phyloP scores from a whole-genome alignment of 345 rosid genomes.

The Gossypium turneri region DNA sequence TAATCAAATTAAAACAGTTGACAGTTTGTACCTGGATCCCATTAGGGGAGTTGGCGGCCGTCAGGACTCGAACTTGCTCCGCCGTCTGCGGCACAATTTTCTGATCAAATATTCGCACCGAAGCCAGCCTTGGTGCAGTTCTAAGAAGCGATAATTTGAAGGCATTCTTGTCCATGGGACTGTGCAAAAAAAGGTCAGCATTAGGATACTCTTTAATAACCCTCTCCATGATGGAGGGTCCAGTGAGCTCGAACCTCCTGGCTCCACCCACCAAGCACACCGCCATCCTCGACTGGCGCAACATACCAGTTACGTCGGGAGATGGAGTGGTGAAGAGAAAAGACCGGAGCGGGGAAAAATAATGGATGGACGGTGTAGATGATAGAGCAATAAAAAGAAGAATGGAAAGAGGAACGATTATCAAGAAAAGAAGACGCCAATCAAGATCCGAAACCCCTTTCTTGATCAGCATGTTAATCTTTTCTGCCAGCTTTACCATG shows the following conservation, averaged over 20 bases:
- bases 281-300: slow-evolving; percentile 55
- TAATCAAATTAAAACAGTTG: too few relatives aligned
- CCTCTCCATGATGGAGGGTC: slow-evolving; percentile 75
- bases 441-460: slow-evolving; percentile 42
- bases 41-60: slow-evolving; percentile 68
- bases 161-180: slow-evolving; percentile 58
- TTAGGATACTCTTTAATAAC: slow-evolving; percentile 61
- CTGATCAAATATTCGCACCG: slow-evolving; percentile 68
- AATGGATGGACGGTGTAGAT: slow-evolving; percentile 2
- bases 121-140: slow-evolving; percentile 55
- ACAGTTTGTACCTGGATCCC: slow-evolving; percentile 71
- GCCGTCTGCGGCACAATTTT: slow-evolving; percentile 41
- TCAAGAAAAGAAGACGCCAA: slow-evolving; percentile 36
- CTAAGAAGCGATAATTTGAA: slow-evolving; percentile 65
- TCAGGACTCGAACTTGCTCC: slow-evolving; percentile 62
- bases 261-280: slow-evolving; percentile 96
- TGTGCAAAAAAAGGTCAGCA: slow-evolving; percentile 74
- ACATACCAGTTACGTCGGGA: slow-evolving; percentile 17
- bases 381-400: slow-evolving; percentile 30
- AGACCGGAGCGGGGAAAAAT: slow-evolving; percentile 26
- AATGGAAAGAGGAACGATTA: slow-evolving; percentile 30
- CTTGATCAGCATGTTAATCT: slow-evolving; percentile 17
- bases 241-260: slow-evolving; percentile 82
- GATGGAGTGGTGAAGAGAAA: slow-evolving; percentile 20
- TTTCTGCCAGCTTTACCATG: neutral